Conservation (phyloP, 345 rosid species). For the Chamaenerion angustifolium region DNA sequence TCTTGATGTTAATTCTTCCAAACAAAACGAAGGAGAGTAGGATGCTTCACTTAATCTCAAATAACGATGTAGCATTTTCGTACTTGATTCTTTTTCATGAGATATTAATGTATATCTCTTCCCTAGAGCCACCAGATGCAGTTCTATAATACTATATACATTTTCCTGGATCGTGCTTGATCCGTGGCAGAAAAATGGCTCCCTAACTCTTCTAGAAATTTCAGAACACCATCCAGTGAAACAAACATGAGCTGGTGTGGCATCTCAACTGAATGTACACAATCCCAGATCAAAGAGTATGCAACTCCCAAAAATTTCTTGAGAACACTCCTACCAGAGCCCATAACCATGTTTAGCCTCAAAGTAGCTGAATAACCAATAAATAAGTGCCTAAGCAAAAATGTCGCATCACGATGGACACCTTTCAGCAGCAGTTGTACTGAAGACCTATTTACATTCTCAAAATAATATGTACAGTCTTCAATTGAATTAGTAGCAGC, state of each 20-base stretch:
- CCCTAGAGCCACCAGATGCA: constrained; percentile 62
- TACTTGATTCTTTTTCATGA: constrained; percentile 52
- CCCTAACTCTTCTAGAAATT: constrained; percentile 67
- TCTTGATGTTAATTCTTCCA: constrained; percentile 55
- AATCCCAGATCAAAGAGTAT: constrained; percentile 38
- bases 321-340: constrained; percentile 22
- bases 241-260: constrained; percentile 39
- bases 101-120: constrained; percentile 61
- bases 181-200: constrained; percentile 32
- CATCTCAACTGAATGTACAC: constrained; percentile 29
- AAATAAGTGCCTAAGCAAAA: constrained; percentile 58
- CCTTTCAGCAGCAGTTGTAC: constrained; percentile 46
- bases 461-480: constrained; percentile 18
- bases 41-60: constrained; percentile 19
- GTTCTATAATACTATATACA: constrained; percentile 44
- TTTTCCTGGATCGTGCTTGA: constrained; percentile 24
- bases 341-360: constrained; percentile 45
- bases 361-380: constrained; percentile 56
- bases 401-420: constrained; percentile 35
- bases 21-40: constrained; percentile 22
- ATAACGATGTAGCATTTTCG: constrained; percentile 25
- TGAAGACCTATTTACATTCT: constrained; percentile 19
- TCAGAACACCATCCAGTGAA: constrained; percentile 77
- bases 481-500: constrained; percentile 18
- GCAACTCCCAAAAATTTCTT: constrained; percentile 32